A percentile compares a stretch with the other conserved stretches of the same genome.
Evolutionary conservation across 2,329 filamentous ascomycete species (phyloP).

Genomic region (Aaosphaeria arxii): DNA sequence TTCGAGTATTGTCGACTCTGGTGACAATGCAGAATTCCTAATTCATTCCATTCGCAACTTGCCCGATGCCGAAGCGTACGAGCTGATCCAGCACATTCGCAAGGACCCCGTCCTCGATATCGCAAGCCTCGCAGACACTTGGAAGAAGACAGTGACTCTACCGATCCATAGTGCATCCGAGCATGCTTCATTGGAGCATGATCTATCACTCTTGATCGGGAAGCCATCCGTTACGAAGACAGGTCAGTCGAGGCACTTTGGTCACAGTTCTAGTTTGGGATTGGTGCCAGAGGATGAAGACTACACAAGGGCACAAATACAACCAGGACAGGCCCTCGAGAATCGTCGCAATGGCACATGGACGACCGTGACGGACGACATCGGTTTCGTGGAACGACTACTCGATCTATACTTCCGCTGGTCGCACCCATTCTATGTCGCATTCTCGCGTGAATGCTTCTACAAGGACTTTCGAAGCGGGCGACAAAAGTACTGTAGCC

Average conservation of each 20-base stretch:
- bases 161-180: conserved; percentile 18
- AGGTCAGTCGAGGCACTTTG: conserved; percentile 36
- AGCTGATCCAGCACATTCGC: conserved; percentile 44
- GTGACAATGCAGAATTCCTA: conserved; percentile 34
- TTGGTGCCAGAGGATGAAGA: conserved; percentile 36
- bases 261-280: conserved; percentile 35
- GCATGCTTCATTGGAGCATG: conserved; percentile 29
- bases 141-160: conserved; percentile 38
- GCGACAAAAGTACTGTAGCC: conserved; percentile 63
- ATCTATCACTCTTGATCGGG: conserved; percentile 36
- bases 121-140: conserved; percentile 38
- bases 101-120: conserved; percentile 39
- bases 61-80: conserved; percentile 44
- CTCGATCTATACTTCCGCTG: conserved; percentile 65
- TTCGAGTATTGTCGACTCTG: conserved; percentile 9
- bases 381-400: conserved; percentile 59
- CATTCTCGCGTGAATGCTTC: conserved; percentile 70
- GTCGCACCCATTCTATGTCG: conserved; percentile 74
- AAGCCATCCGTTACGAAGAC: conserved; percentile 30
- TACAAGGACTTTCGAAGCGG: conserved; percentile 62
- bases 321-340: conserved; percentile 1
- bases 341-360: conserved; percentile 42
- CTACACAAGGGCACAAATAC: conserved; percentile 14
- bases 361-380: conserved; percentile 61
- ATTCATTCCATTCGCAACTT: conserved; percentile 43